Percentiles rank a stretch among this genome's conserved stretches.
Conservation (phyloP, 2,329 filamentous ascomycete species). For the Ophiocordyceps robertsii region DNA sequence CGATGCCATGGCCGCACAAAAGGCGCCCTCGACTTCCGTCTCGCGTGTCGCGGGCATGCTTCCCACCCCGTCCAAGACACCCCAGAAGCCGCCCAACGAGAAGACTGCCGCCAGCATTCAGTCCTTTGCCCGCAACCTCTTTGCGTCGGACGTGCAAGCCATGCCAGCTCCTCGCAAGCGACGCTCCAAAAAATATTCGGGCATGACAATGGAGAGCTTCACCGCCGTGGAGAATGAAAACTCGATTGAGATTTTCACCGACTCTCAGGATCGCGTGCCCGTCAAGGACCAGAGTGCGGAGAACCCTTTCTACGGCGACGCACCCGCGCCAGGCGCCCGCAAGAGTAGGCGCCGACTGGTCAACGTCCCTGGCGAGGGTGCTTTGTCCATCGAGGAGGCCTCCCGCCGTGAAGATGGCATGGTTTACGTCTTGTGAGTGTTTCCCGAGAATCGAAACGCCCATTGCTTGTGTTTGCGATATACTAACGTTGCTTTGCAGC, state of each 20-base stretch:
- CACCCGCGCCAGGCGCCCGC: constrained; percentile 29
- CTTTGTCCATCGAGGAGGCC: constrained; percentile 48
- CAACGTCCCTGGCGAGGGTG: constrained; percentile 41
- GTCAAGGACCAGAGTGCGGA: constrained; percentile 49
- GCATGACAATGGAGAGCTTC: constrained; percentile 44
- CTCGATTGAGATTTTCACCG: constrained; percentile 62
- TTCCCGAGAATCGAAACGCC: no score
- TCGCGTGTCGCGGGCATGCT: constrained; percentile 41
- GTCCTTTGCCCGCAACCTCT: constrained; percentile 46
- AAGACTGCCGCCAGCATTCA: constrained; percentile 37
- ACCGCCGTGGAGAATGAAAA: constrained; percentile 39
- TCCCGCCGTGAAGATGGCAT: constrained; percentile 56
- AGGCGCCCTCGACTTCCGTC: constrained; percentile 12
- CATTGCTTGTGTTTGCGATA: not conserved
- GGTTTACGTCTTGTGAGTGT: constrained; percentile 63
- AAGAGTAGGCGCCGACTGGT: constrained; percentile 43
- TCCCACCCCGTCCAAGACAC: constrained; percentile 69
- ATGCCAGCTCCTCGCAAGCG: constrained; percentile 47
- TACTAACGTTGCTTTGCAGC: constrained; percentile 26
- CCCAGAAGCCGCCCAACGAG: constrained; percentile 44
- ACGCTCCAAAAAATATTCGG: constrained; percentile 42
- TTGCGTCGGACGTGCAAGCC: constrained; percentile 43
- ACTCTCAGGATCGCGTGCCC: constrained; percentile 66
- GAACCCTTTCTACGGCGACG: constrained; percentile 57
- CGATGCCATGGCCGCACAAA: constrained; percentile 13